Percentiles rank a stretch among this genome's conserved stretches.
phyloP scores from a whole-genome alignment of 2,329 filamentous ascomycete genomes.

The Aspergillus carbonarius region DNA sequence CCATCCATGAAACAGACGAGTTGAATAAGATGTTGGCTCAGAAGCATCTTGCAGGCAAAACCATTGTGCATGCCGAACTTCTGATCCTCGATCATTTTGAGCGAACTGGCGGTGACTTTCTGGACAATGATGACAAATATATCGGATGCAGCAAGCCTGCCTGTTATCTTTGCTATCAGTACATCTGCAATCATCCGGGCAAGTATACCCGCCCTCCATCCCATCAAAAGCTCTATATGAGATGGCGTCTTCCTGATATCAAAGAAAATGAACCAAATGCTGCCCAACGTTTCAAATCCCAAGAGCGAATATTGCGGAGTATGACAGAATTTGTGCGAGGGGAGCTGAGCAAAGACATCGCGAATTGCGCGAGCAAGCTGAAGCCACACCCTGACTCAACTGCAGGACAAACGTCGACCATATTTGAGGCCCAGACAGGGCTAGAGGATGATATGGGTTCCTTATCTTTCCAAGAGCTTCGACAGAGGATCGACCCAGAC shows the following conservation, averaged over 20 bases:
- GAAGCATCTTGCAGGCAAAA: not conserved
- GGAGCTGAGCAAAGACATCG: not conserved
- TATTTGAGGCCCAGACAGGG: not conserved
- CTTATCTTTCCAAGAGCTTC: not conserved
- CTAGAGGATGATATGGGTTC: not conserved
- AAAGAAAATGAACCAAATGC: not conserved
- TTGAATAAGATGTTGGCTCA: not conserved
- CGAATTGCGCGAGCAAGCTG: not conserved
- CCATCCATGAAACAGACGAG: not conserved
- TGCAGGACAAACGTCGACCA: not conserved
- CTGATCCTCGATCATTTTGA: not conserved
- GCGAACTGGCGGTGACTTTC: not conserved
- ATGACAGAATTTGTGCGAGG: not conserved
- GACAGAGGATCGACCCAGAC: not conserved
- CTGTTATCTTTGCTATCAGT: constrained; percentile 9
- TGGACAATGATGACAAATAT: constrained; percentile 5
- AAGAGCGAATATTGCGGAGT: not conserved
- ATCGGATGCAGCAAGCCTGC: constrained; percentile 10
- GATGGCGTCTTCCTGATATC: constrained; percentile 4
- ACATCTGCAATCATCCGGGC: constrained; percentile 4
- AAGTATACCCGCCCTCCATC: not conserved
- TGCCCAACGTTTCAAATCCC: not conserved
- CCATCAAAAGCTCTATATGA: constrained; percentile 3
- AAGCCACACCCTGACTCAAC: not conserved
- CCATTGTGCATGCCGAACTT: constrained; percentile 1